Conservation (phyloP, 257 asterid species). For the Paraleonurus japonicus region DNA sequence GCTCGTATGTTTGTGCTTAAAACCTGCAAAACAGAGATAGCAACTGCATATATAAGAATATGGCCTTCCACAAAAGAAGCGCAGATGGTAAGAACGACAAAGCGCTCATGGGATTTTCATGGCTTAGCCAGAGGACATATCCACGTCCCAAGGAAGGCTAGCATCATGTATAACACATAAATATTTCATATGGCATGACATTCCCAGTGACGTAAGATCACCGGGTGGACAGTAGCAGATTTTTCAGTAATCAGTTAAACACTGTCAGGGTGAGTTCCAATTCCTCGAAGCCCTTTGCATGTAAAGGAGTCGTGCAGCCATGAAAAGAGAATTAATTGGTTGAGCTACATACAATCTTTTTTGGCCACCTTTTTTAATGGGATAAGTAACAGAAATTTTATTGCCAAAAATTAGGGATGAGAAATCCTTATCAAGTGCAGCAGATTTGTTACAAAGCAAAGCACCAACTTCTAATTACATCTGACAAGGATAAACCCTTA, state of each 20-base stretch:
- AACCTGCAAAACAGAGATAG: conserved; percentile 53
- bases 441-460: too few species aligned
- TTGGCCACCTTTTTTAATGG: too few species aligned
- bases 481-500: too few species aligned
- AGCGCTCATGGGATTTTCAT: conserved; percentile 6
- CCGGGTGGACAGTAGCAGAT: neutral
- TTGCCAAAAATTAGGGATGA: too few species aligned
- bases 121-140: conserved; percentile 13
- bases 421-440: too few species aligned
- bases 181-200: neutral
- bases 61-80: neutral
- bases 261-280: neutral
- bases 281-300: neutral
- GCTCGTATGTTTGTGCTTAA: conserved; percentile 91
- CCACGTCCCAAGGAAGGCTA: conserved; percentile 18
- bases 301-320: neutral
- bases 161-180: conserved; percentile 12
- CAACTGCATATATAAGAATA: conserved; percentile 18
- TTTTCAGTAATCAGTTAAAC: neutral
- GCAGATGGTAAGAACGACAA: neutral
- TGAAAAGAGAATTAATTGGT: conserved; percentile 5
- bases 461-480: too few species aligned
- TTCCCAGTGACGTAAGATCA: conserved; percentile 8
- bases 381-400: too few species aligned
- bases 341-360: conserved; percentile 10